Base-by-base conservation (phyloP, 2,329 filamentous ascomycete genomes). In the Nakataea oryzae region DNA sequence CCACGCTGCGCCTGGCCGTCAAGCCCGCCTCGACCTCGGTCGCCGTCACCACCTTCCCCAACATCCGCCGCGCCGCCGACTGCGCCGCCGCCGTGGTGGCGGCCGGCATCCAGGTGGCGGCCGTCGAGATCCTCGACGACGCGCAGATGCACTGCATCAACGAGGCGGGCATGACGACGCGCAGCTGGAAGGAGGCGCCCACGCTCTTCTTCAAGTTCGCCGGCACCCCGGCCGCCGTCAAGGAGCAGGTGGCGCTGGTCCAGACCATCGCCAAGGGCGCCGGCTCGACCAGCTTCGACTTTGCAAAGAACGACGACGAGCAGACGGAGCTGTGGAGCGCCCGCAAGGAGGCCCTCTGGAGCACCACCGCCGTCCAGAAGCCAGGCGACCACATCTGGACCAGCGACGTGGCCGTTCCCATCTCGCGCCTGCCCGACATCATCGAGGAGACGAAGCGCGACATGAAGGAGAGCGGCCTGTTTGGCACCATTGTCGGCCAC, bases 111-210 rank as follows among this genome's bases (percentile, higher is more conserved):
- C 90, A 90, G 32, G 87, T 97, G 55, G 92, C 93, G 0, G 93
- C 93, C n/a, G 86, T 97, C 56, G 93, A 97, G 76, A 89, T 97
- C 63, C 79, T 97, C 30, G 93, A 97, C 75, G 92, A 96, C 71
- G 88, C 92, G 63, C 92, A 96, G 77, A 97, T 97, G 84, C 78
- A 76, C 68, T 83, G 81, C 71, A 85, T 87, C 75, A 86, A 87
- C 75, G 78, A 82, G 30, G 84, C 86, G 0, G 87, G 87, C 29
- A 81, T 79, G 70, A 92, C 89, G 1, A 78, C 80, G 47, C 84
- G 86, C 64, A 74, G 74, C 11, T 93, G 90, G 90, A 79, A 80
- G 61, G 88, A 91, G 74, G 81, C 81, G 2, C 89, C 90, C 0
- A 93, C 90, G 0, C 79, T 93, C 8, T 92, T 93, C 76, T 91